A percentile compares a stretch with the other conserved stretches of the same genome.
Conservation (phyloP, 352 stramenopile genomes). For the Ophiocytium majus region DNA sequence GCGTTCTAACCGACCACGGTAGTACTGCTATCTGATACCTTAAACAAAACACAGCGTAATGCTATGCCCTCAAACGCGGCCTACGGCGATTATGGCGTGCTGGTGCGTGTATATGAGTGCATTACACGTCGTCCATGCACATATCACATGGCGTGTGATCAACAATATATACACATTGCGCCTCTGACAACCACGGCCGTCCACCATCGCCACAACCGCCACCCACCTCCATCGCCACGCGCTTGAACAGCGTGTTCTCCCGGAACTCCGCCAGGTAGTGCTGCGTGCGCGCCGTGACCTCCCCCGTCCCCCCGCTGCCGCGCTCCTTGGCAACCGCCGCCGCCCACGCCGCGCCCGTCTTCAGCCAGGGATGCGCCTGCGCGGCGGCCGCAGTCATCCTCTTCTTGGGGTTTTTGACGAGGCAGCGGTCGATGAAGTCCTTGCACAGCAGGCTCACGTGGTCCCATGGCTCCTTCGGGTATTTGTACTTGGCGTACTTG, state of each 20-base stretch:
- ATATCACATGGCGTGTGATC: no score
- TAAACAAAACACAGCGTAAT: no score
- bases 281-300: neutral
- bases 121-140: no score
- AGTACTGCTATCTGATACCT: no score
- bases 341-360: constrained; percentile 26
- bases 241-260: constrained; percentile 19
- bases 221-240: no score
- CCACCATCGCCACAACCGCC: no score
- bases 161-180: no score
- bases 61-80: no score
- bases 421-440: constrained; percentile 56
- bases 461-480: constrained; percentile 6
- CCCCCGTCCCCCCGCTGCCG: neutral
- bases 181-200: no score
- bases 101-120: no score
- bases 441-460: constrained; percentile 32
- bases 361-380: constrained; percentile 49
- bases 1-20: no score
- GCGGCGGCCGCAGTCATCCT: constrained; percentile 44
- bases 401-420: constrained; percentile 46
- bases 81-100: no score
- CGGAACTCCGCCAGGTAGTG: constrained; percentile 11
- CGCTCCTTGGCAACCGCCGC: neutral
- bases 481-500: neutral